phyloP scores from a whole-genome alignment of 495 filamentous ascomycete species.

The Aspergillus sparsus region DNA sequence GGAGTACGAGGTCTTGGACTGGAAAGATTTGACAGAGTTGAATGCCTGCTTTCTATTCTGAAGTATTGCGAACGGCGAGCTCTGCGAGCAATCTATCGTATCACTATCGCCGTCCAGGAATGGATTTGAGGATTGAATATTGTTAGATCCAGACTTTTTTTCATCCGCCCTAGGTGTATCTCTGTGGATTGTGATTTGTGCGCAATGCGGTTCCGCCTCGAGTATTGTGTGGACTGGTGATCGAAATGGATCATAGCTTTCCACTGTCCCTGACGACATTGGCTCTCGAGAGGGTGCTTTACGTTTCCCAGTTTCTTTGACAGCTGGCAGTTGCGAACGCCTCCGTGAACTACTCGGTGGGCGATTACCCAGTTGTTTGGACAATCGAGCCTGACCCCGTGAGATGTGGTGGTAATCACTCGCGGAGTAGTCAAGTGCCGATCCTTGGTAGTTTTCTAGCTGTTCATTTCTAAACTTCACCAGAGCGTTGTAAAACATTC shows the following conservation, averaged over 20 bases:
- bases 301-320: slow-evolving; percentile 33
- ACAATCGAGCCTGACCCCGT: slow-evolving; percentile 49
- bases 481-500: slow-evolving; percentile 85
- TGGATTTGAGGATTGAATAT: slow-evolving; percentile 26
- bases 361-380: slow-evolving; percentile 38
- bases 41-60: slow-evolving; percentile 39
- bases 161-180: slow-evolving; percentile 17
- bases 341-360: slow-evolving; percentile 48
- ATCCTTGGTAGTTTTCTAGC: slow-evolving; percentile 76
- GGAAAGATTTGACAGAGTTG: slow-evolving; percentile 43
- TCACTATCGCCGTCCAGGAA: slow-evolving; percentile 30
- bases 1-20: slow-evolving; percentile 38
- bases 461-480: slow-evolving; percentile 76
- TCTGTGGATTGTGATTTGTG: slow-evolving; percentile 70
- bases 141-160: slow-evolving; percentile 10
- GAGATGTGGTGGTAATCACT: slow-evolving; percentile 86
- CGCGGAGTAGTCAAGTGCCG: slow-evolving; percentile 71
- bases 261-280: slow-evolving; percentile 44
- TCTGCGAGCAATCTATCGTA: slow-evolving; percentile 19
- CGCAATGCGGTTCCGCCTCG: slow-evolving; percentile 44
- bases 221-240: slow-evolving; percentile 57
- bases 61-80: slow-evolving; percentile 38
- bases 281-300: slow-evolving; percentile 50
- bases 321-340: slow-evolving; percentile 70
- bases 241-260: slow-evolving; percentile 83